Evolutionary conservation across 1,284 basidiomycete genomes (phyloP), one percentile per base, ranked within the genome.

Genomic region (Farysia itapuensis): DNA sequence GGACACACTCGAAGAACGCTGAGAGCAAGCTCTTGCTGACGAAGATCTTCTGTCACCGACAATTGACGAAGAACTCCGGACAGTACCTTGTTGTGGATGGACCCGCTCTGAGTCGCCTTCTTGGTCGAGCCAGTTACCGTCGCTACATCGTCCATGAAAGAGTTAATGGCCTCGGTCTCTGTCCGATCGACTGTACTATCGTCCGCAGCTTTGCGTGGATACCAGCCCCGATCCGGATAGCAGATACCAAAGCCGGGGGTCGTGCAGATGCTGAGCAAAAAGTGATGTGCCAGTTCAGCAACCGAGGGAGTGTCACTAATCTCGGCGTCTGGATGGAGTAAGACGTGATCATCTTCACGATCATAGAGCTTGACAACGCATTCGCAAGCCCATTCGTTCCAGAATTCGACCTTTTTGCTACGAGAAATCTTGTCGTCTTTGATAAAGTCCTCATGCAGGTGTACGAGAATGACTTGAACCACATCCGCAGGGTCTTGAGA

Each of bases 211-310:
- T 53, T 54, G 37, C 57, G 46, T 2, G 85, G 85, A 70, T 95
- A 96, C 92, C 92, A 96, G 1, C 91, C 92, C 13, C 84, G 82
- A 72, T 94, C 90, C 35, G 81, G 83, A 78, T 94, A 96, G 73
- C 91, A 95, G 18, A 96, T 81, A 0, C 92, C 93, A 15, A 82
- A 80, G 0, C 90, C 90, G 0, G 89, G 88, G 20, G 84, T 84
- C 0, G 89, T 87, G 64, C 87, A 89, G n/a, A 91, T 84, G 8
- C 87, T 88, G 32, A 94, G 82, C 5, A 96, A 79, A 74, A 95
- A 95, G 67, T 92, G 89, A 57, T 90, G 88, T 0, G 84, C 85
- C 5, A 95, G 80, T 52, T 94, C 87, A 0, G 89, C 89, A 0
- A 89, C 66, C 9, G 57, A 57, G 11, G 54, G 58, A 53, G 38